Percentiles rank a stretch among this genome's conserved stretches.
phyloP scores from a whole-genome alignment of 352 stramenopile species.

The Thalassiosira oceanica region DNA sequence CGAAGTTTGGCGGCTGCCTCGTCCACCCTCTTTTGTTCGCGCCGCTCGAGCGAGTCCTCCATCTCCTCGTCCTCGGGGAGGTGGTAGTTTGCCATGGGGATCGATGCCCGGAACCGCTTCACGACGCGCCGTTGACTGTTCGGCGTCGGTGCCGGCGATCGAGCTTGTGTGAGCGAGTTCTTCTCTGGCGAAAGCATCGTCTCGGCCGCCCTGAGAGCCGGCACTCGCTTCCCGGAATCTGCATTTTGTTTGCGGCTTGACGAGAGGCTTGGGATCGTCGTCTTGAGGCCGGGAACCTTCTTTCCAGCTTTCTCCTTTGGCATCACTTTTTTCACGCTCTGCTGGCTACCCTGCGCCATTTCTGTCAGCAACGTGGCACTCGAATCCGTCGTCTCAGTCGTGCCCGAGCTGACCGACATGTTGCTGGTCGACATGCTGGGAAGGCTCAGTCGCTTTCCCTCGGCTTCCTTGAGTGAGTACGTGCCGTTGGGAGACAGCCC shows the following conservation, averaged over 20 bases:
- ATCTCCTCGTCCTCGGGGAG: slow-evolving; percentile 22
- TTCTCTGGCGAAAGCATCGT: slow-evolving; percentile 20
- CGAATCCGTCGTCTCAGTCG: neutral
- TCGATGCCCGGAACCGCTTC: slow-evolving; percentile 38
- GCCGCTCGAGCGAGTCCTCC: slow-evolving; percentile 19
- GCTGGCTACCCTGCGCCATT: no score
- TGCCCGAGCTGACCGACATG: slow-evolving; percentile 26
- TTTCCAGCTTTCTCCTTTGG: no score
- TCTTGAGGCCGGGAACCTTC: no score
- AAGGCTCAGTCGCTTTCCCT: neutral
- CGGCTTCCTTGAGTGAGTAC: slow-evolving; percentile 42
- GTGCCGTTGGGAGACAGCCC: slow-evolving; percentile 33
- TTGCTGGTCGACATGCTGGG: slow-evolving; percentile 3
- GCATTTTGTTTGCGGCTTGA: no score
- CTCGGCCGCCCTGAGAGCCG: neutral
- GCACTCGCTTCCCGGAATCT: no score
- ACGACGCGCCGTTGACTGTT: slow-evolving; percentile 49
- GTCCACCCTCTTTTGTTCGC: slow-evolving; percentile 1
- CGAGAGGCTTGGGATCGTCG: no score
- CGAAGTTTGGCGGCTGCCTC: neutral
- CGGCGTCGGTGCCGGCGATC: slow-evolving; percentile 42
- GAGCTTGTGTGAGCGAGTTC: slow-evolving; percentile 2
- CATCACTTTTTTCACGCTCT: no score
- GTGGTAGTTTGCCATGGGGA: slow-evolving; percentile 41
- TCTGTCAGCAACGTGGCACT: neutral